Evolutionary conservation across 1,139 yeast species (phyloP).

Genomic region (Maudiozyma humilis): DNA sequence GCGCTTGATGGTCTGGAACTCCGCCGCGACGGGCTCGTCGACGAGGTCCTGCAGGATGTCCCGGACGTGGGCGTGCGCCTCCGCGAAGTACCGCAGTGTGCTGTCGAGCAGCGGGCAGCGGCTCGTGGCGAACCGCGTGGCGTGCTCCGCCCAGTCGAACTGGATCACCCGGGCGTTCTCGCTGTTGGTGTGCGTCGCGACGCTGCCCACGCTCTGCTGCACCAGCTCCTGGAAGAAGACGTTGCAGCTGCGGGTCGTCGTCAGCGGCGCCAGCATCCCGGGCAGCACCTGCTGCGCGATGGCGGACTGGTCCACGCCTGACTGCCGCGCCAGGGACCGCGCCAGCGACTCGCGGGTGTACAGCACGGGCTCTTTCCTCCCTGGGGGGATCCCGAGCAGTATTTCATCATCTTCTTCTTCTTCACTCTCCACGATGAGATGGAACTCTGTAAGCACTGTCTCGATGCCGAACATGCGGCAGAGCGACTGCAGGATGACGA

Average conservation of each 20-base stretch:
- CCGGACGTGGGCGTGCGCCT: not conserved
- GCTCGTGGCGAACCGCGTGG: no score
- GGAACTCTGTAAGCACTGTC: conserved; percentile 15
- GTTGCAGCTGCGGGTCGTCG: not conserved
- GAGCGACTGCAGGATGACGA: conserved; percentile 23
- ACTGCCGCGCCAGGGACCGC: not conserved
- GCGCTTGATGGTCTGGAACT: not conserved
- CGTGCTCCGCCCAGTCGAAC: no score
- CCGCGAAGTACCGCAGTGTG: not conserved
- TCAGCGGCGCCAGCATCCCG: not conserved
- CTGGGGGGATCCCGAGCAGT: not conserved
- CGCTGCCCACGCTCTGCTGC: not conserved
- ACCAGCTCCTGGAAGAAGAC: not conserved
- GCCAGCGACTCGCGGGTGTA: not conserved
- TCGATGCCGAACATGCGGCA: conserved; percentile 15
- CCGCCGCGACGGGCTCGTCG: not conserved
- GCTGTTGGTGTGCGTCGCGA: no score
- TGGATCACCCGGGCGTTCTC: no score
- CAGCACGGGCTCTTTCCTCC: not conserved
- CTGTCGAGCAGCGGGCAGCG: no score
- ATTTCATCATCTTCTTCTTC: not conserved
- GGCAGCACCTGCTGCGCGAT: not conserved
- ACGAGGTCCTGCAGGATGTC: not conserved
- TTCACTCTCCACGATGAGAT: conserved; percentile 18
- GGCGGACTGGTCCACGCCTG: not conserved